Percentiles rank a stretch among this genome's conserved stretches.
These are phyloP conservation scores for Penicillium sp. DNA, from an alignment of 2,329 filamentous ascomycete species.

Conservation along the genomic window DNA sequence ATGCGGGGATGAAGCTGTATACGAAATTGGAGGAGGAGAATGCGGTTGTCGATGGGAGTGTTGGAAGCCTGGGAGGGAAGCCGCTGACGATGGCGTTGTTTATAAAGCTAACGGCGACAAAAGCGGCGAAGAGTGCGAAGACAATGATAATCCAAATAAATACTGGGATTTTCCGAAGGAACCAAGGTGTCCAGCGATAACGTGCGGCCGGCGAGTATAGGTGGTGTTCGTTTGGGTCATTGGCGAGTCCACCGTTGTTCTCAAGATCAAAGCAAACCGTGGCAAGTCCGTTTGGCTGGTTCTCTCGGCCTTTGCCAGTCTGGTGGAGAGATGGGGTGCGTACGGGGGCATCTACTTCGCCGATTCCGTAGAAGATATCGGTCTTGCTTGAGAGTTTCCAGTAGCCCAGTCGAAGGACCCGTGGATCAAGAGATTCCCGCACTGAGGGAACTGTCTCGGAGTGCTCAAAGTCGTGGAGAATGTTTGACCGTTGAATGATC, in stretches of 20 bases:
- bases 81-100: conserved; percentile 65
- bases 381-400: conserved; percentile 70
- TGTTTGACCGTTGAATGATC: conserved; percentile 77
- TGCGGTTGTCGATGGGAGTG: conserved; percentile 59
- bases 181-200: conserved; percentile 74
- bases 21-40: conserved; percentile 89
- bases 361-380: conserved; percentile 76
- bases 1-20: conserved; percentile 65
- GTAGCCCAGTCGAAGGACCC: conserved; percentile 75
- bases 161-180: conserved; percentile 66
- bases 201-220: conserved; percentile 56
- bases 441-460: conserved; percentile 59
- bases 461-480: conserved; percentile 68
- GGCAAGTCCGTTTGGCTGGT: conserved; percentile 35
- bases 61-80: conserved; percentile 68
- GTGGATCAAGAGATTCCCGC: conserved; percentile 53
- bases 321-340: conserved; percentile 45
- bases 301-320: conserved; percentile 32
- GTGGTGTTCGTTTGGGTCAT: conserved; percentile 51
- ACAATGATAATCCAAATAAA: conserved; percentile 63
- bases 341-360: conserved; percentile 58
- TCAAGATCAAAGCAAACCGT: conserved; percentile 40
- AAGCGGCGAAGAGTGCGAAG: conserved; percentile 63
- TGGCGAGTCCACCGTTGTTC: conserved; percentile 37
- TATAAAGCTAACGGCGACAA: conserved; percentile 77